Conservation (phyloP, 106 monocot species). For the Dendrobium nobile region DNA sequence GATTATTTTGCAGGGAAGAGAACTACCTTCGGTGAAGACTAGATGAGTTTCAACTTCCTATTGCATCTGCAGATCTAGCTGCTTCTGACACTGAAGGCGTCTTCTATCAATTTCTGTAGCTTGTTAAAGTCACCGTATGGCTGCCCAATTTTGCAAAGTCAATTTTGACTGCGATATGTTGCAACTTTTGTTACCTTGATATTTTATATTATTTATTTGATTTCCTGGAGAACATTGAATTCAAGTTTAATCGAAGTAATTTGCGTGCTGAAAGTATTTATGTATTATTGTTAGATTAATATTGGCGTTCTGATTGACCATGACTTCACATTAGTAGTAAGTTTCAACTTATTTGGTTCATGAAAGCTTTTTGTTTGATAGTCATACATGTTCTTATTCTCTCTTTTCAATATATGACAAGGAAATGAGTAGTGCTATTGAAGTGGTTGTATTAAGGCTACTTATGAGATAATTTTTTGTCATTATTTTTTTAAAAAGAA, state of each 20-base stretch:
- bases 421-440: too few species aligned
- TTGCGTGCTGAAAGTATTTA: neutral
- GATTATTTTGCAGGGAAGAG: slow-evolving; percentile 11
- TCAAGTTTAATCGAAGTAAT: neutral
- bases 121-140: neutral
- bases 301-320: too few species aligned
- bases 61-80: neutral
- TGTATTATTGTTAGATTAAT: too few species aligned
- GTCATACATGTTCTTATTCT: too few species aligned
- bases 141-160: neutral
- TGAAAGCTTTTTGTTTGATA: too few species aligned
- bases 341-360: too few species aligned
- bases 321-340: too few species aligned
- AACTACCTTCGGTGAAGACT: slow-evolving; percentile 18
- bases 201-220: neutral
- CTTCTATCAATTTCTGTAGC: neutral
- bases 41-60: neutral
- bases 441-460: too few species aligned
- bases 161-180: neutral
- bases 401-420: too few species aligned
- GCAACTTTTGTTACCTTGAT: neutral
- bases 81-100: neutral
- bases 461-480: too few species aligned
- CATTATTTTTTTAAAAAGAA: too few species aligned
- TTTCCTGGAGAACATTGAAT: neutral